Conservation (phyloP, 768 basidiomycete genomes). For the Boletus tylopilopsis region DNA sequence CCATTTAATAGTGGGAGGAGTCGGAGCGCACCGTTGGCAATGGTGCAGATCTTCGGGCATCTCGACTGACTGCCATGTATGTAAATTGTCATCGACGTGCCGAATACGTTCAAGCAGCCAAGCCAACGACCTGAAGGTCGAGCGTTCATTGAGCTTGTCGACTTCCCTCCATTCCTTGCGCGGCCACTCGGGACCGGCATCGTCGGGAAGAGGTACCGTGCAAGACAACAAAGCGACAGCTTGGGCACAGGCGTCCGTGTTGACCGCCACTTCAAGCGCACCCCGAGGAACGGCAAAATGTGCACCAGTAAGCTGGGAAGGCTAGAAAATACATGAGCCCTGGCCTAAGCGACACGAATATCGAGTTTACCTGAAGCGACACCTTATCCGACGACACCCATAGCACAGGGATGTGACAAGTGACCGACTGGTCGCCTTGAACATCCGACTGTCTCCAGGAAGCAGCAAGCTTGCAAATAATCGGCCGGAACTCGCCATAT, state of each 20-base stretch:
- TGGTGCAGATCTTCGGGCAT: slow-evolving; percentile 42
- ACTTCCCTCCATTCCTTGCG: slow-evolving; percentile 70
- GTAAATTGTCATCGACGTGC: slow-evolving; percentile 62
- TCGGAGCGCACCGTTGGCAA: slow-evolving; percentile 83
- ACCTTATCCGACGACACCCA: slow-evolving; percentile 58
- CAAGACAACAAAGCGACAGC: slow-evolving; percentile 81
- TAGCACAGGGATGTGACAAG: slow-evolving; percentile 55
- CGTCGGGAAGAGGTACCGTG: slow-evolving; percentile 62
- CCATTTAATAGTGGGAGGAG: slow-evolving; percentile 75
- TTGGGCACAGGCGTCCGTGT: slow-evolving; percentile 61
- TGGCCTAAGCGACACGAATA: background rate
- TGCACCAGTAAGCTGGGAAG: slow-evolving; percentile 51
- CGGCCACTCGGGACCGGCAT: slow-evolving; percentile 80
- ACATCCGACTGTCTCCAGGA: slow-evolving; percentile 73
- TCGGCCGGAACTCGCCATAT: slow-evolving; percentile 75
- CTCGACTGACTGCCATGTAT: slow-evolving; percentile 61
- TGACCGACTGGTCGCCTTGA: slow-evolving; percentile 46
- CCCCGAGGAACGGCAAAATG: slow-evolving; percentile 61
- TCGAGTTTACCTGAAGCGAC: slow-evolving; percentile 48
- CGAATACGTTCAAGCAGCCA: slow-evolving; percentile 88
- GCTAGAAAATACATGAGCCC: slow-evolving; percentile 35
- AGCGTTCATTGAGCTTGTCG: slow-evolving; percentile 82
- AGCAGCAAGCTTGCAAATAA: slow-evolving; percentile 68
- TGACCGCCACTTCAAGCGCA: slow-evolving; percentile 46
- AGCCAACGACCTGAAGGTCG: slow-evolving; percentile 73